Evolutionary conservation across 805 yeast genomes (phyloP).

Genomic region (Priceomyces melissophilus): DNA sequence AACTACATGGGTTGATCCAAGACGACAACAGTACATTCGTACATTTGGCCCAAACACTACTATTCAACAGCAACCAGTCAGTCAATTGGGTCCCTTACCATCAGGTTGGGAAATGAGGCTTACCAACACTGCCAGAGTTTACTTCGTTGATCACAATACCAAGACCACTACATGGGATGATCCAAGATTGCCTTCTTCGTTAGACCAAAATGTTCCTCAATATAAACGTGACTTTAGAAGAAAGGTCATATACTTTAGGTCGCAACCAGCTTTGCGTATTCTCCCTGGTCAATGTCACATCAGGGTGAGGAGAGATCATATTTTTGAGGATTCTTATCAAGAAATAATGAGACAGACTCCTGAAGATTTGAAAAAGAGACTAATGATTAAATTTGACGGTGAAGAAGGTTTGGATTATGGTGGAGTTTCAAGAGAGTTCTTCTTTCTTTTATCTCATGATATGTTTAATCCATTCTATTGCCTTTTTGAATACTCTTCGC

Average conservation of each 20-base stretch:
- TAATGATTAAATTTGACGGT: conserved; percentile 98
- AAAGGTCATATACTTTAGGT: conserved; percentile 94
- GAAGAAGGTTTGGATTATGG: conserved; percentile 99
- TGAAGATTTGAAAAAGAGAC: conserved; percentile 93
- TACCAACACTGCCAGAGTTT: conserved; percentile 97
- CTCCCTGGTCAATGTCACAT: conserved; percentile 98
- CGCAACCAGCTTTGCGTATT: conserved; percentile 96
- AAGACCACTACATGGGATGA: conserved; percentile 99
- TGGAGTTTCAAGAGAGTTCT: conserved; percentile 98
- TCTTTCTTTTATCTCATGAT: conserved; percentile 93
- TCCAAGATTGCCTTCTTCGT: conserved; percentile 94
- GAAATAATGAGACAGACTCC: conserved; percentile 99
- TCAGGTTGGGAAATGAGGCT: conserved; percentile 99
- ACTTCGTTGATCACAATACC: conserved; percentile 98
- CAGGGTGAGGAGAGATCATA: conserved; percentile 93
- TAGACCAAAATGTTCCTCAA: conserved; percentile 98
- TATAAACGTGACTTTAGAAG: conserved; percentile 98
- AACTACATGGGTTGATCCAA: conserved; percentile 99
- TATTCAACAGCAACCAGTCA: conserved; percentile 95
- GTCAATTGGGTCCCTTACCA: conserved; percentile 96
- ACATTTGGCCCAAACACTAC: conserved; percentile 89
- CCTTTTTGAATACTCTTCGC: conserved; percentile 94
- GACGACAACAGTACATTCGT: conserved; percentile 97
- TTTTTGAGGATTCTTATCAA: conserved; percentile 96
- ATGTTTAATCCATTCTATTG: conserved; percentile 99